Percentiles rank a stretch among this genome's conserved stretches.
Conservation (phyloP, 108 stramenopile species). For the Hondaea fermentalgiana region DNA sequence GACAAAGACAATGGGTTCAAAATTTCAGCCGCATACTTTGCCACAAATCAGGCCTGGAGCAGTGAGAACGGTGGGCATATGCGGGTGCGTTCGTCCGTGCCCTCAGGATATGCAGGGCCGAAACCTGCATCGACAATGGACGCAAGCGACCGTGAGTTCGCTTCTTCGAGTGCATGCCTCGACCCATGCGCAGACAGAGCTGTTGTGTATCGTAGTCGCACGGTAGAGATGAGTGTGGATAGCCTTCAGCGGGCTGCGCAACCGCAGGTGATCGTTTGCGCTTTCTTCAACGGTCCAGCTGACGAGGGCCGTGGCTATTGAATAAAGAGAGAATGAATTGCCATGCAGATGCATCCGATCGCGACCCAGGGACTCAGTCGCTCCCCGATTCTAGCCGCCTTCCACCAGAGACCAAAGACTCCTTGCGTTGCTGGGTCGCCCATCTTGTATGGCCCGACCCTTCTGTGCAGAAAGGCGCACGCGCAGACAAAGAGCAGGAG, state of each 20-base stretch:
- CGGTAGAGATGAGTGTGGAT: not conserved
- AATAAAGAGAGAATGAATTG: slow-evolving; percentile 40
- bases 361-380: slow-evolving; percentile 41
- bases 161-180: too few species aligned
- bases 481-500: slow-evolving; percentile 81
- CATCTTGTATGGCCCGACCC: not conserved
- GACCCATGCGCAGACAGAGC: not conserved
- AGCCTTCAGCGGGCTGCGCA: not conserved
- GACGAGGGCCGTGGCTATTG: not conserved
- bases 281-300: not conserved
- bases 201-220: not conserved
- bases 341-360: slow-evolving; percentile 36
- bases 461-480: slow-evolving; percentile 65
- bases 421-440: not conserved
- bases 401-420: slow-evolving; percentile 37
- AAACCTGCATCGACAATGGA: too few species aligned
- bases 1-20: not conserved
- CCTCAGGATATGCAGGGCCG: not conserved
- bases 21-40: not conserved
- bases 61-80: not conserved
- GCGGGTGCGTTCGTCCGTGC: not conserved
- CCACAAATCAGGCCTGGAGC: not conserved
- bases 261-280: not conserved
- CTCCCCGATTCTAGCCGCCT: slow-evolving; percentile 42
- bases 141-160: too few species aligned